phyloP scores from a whole-genome alignment of 257 asterid genomes.

The Nyctanthes arbortristis region DNA sequence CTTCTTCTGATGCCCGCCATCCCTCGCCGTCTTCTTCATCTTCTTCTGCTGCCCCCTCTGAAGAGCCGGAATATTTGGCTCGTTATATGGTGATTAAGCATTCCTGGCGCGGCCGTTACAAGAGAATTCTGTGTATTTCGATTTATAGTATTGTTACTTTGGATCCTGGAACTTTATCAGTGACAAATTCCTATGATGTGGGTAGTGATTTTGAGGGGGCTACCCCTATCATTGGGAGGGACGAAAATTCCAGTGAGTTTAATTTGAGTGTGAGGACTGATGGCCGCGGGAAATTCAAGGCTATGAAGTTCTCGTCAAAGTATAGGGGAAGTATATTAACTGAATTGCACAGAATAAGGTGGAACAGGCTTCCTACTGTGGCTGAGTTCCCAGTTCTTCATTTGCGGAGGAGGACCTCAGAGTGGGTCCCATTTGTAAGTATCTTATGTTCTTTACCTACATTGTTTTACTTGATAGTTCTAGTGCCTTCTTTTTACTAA shows the following conservation, averaged over 20 bases:
- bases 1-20: constrained; percentile 38
- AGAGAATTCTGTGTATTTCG: constrained; percentile 83
- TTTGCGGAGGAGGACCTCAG: constrained; percentile 74
- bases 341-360: constrained; percentile 83
- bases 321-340: constrained; percentile 85
- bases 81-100: constrained; percentile 85
- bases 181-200: constrained; percentile 88
- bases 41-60: constrained; percentile 46
- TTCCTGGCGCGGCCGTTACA: constrained; percentile 99
- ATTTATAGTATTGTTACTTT: constrained; percentile 58
- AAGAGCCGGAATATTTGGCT: constrained; percentile 89
- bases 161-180: constrained; percentile 75
- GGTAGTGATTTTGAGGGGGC: constrained; percentile 87
- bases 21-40: constrained; percentile 45
- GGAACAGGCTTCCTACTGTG: constrained; percentile 65
- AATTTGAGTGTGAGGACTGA: constrained; percentile 83
- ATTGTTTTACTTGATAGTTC: not conserved
- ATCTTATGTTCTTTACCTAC: constrained; percentile 13
- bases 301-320: constrained; percentile 75
- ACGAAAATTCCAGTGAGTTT: constrained; percentile 76
- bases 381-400: constrained; percentile 87
- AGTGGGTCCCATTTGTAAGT: constrained; percentile 89
- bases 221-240: constrained; percentile 81
- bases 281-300: constrained; percentile 89
- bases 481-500: constrained; percentile 4